These are phyloP conservation scores for Magnusiomyces suaveolens DNA, from an alignment of 1,139 yeast genomes.

Conservation along the genomic window DNA sequence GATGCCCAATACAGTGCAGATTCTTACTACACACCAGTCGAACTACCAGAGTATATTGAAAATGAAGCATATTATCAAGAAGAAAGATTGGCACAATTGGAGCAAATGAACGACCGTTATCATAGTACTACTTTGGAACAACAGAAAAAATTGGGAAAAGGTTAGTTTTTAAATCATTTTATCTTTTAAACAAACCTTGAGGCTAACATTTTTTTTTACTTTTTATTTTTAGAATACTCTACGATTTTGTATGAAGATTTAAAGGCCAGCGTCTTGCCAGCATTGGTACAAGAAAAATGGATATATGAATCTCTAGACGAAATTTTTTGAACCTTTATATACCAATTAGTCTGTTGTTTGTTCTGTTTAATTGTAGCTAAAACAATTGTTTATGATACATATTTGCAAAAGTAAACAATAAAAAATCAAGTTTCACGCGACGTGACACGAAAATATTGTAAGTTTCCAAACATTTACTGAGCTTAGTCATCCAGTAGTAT, in stretches of 20 bases:
- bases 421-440: neutral
- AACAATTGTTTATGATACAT: neutral
- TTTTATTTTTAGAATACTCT: constrained; percentile 2
- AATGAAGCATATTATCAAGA: neutral
- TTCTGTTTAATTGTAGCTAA: no score
- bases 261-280: constrained; percentile 1
- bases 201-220: neutral
- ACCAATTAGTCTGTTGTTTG: no score
- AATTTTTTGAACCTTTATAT: neutral
- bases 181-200: neutral
- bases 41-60: neutral
- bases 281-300: constrained; percentile 2
- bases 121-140: neutral
- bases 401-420: neutral
- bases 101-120: constrained; percentile 1
- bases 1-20: neutral
- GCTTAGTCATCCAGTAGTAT: no score
- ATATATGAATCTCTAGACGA: constrained; percentile 4
- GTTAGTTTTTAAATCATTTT: neutral
- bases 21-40: neutral
- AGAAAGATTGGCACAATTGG: neutral
- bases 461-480: neutral
- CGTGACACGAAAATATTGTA: neutral
- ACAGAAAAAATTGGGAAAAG: neutral
- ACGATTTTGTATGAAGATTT: neutral